A percentile compares a stretch with the other conserved stretches of the same genome.
phyloP scores from a whole-genome alignment of 495 filamentous ascomycete genomes.

The Daldinia bambusicola region DNA sequence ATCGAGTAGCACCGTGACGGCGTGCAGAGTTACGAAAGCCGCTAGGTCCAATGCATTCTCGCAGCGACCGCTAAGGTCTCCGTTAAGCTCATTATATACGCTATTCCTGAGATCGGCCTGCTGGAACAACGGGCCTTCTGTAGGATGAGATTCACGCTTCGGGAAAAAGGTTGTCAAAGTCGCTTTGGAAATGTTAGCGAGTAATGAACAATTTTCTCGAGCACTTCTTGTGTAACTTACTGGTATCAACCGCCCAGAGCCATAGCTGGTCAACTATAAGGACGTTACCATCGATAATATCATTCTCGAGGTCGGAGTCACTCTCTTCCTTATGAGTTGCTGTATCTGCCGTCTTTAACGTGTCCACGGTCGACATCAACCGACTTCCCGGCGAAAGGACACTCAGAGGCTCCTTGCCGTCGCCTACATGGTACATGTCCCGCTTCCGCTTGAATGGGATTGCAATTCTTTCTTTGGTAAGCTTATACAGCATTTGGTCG shows the following conservation, averaged over 20 bases:
- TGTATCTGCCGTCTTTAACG: slow-evolving; percentile 22
- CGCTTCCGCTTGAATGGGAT: slow-evolving; percentile 35
- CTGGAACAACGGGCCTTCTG: slow-evolving; percentile 67
- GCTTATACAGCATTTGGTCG: slow-evolving; percentile 77
- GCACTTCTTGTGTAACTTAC: slow-evolving; percentile 45
- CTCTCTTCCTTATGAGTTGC: slow-evolving; percentile 37
- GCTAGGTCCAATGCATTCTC: slow-evolving; percentile 71
- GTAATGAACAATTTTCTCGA: neutral
- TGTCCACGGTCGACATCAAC: slow-evolving; percentile 22
- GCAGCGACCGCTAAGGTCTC: slow-evolving; percentile 71
- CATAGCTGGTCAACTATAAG: slow-evolving; percentile 78
- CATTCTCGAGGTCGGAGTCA: slow-evolving; percentile 47
- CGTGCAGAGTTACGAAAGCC: slow-evolving; percentile 69
- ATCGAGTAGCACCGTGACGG: slow-evolving; percentile 70
- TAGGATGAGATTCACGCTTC: slow-evolving; percentile 56
- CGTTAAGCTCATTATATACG: slow-evolving; percentile 75
- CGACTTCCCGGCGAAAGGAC: slow-evolving; percentile 30
- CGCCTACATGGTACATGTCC: slow-evolving; percentile 40
- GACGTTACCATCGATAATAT: slow-evolving; percentile 68
- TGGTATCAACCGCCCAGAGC: slow-evolving; percentile 72
- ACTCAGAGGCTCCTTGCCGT: slow-evolving; percentile 25
- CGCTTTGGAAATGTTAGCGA: slow-evolving; percentile 37
- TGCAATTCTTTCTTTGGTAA: slow-evolving; percentile 60
- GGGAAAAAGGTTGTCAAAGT: slow-evolving; percentile 70
- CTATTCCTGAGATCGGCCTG: slow-evolving; percentile 71